Conservation (phyloP, 2,329 filamentous ascomycete species). For the Talaromyces sp. region DNA sequence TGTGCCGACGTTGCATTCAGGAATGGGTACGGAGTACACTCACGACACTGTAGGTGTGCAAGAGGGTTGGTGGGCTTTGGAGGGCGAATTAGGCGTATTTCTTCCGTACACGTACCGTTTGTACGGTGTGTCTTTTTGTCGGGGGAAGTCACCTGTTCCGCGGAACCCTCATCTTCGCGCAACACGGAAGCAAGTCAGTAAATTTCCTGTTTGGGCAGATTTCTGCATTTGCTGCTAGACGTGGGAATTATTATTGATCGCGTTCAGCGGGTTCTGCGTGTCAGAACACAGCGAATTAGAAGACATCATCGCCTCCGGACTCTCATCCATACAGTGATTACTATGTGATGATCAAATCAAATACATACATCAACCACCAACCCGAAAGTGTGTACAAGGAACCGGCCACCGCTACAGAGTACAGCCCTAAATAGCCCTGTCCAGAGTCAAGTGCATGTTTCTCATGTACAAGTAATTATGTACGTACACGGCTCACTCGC, state of each 20-base stretch:
- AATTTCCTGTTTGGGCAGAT: constrained; percentile 3
- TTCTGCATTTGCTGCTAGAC: background rate
- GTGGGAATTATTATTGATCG: background rate
- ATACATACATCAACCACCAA: background rate
- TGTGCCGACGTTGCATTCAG: background rate
- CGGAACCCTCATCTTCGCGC: background rate
- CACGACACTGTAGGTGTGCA: background rate
- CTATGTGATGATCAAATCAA: no score
- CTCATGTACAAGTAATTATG: background rate
- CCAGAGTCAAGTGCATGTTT: background rate
- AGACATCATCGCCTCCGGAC: background rate
- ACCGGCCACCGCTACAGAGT: background rate
- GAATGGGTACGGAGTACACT: no score
- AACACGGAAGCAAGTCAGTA: background rate
- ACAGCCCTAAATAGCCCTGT: background rate
- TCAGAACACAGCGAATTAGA: background rate
- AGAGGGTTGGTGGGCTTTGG: background rate
- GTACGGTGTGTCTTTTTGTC: background rate
- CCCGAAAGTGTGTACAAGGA: background rate
- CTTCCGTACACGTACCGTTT: background rate
- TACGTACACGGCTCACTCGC: background rate
- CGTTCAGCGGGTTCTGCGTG: background rate
- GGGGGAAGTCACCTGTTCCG: constrained; percentile 4
- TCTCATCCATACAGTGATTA: background rate
- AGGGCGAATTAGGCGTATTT: background rate